phyloP scores from a whole-genome alignment of 2,329 filamentous ascomycete species.

The Colletotrichum sp. region DNA sequence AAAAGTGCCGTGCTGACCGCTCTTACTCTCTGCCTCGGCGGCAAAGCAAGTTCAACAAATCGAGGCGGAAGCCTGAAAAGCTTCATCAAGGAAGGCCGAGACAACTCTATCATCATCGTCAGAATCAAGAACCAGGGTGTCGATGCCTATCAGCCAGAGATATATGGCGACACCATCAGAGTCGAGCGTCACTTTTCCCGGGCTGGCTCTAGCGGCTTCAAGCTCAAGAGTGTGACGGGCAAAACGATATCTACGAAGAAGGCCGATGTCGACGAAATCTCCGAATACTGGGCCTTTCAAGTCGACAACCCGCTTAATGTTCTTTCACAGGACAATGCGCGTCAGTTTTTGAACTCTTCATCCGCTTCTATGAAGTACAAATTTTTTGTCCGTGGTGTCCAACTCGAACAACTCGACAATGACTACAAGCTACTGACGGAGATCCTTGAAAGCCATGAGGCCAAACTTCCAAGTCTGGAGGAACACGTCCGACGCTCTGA shows the following conservation, averaged over 20 bases:
- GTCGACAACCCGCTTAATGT: slow-evolving; percentile 98
- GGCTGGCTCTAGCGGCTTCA: slow-evolving; percentile 80
- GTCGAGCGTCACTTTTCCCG: slow-evolving; percentile 90
- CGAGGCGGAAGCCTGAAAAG: slow-evolving; percentile 87
- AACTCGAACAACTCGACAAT: slow-evolving; percentile 88
- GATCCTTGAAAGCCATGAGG: slow-evolving; percentile 74
- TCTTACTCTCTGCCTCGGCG: slow-evolving; percentile 91
- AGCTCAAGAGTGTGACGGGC: slow-evolving; percentile 76
- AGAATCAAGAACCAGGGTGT: slow-evolving; percentile 90
- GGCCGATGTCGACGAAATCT: slow-evolving; percentile 87
- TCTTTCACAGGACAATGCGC: slow-evolving; percentile 91
- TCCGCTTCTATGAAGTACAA: slow-evolving; percentile 88
- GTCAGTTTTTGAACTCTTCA: slow-evolving; percentile 89
- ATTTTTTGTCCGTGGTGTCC: slow-evolving; percentile 94
- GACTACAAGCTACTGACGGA: slow-evolving; percentile 89
- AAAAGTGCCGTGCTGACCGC: slow-evolving; percentile 96
- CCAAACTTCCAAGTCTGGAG: slow-evolving; percentile 64
- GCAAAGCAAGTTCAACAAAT: slow-evolving; percentile 91
- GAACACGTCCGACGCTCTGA: slow-evolving; percentile 70
- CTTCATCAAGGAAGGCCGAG: slow-evolving; percentile 88
- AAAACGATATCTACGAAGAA: slow-evolving; percentile 82
- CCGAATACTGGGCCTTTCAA: slow-evolving; percentile 91
- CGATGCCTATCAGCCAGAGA: slow-evolving; percentile 81
- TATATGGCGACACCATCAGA: slow-evolving; percentile 84
- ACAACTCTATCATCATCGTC: slow-evolving; percentile 78